Conservation (phyloP, 805 yeast genomes). For the Lipomyces lipofer region DNA sequence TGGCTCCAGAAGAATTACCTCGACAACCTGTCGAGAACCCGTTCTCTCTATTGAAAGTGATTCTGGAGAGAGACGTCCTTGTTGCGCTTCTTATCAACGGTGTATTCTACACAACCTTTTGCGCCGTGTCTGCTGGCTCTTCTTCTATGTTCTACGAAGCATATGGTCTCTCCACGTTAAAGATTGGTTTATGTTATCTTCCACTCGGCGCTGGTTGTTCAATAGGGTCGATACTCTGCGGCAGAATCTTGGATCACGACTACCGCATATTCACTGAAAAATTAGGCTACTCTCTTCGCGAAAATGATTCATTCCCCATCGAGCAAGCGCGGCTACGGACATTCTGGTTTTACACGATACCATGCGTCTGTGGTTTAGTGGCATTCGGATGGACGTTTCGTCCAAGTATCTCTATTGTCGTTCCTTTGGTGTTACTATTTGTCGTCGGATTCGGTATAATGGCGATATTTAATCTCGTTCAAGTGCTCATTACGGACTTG, state of each 20-base stretch:
- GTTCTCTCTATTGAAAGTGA: neutral
- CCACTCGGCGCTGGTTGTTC: conserved; percentile 75
- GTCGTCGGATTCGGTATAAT: too few species aligned
- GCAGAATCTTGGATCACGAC: conserved; percentile 47
- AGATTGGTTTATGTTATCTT: conserved; percentile 69
- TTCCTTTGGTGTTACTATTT: conserved; percentile 22
- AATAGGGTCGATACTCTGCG: conserved; percentile 60
- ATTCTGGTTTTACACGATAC: neutral
- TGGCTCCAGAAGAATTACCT: neutral
- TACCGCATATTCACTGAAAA: conserved; percentile 3
- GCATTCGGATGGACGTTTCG: conserved; percentile 32
- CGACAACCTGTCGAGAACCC: conserved; percentile 5
- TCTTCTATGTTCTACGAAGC: conserved; percentile 49
- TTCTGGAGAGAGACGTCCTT: conserved; percentile 8
- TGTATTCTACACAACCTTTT: conserved; percentile 3
- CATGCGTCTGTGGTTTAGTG: conserved; percentile 1
- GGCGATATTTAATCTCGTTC: conserved; percentile 42
- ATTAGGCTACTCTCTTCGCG: neutral
- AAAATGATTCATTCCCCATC: conserved; percentile 24
- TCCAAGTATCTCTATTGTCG: conserved; percentile 15
- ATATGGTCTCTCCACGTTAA: conserved; percentile 54
- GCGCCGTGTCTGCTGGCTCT: conserved; percentile 50
- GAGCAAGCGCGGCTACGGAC: conserved; percentile 25
- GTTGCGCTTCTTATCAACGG: neutral
- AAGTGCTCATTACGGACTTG: conserved; percentile 74